phyloP scores from a whole-genome alignment of 2,329 filamentous ascomycete genomes.

The Microcyclosporella mali region DNA sequence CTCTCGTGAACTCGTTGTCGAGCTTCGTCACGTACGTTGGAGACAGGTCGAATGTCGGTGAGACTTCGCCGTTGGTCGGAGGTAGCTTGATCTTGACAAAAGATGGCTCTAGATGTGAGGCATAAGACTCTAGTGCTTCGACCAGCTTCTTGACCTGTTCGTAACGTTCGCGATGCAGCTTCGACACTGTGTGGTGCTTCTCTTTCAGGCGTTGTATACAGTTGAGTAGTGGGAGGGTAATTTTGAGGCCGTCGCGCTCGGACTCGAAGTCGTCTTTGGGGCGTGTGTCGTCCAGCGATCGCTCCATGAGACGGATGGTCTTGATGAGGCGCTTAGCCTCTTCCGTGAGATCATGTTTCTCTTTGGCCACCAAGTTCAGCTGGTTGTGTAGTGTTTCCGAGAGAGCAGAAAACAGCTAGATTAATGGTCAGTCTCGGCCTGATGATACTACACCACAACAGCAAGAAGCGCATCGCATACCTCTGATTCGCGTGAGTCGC shows the following conservation, averaged over 20 bases:
- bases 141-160: conserved; percentile 96
- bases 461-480: conserved; percentile 51
- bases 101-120: conserved; percentile 83
- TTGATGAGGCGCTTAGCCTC: conserved; percentile 81
- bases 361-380: conserved; percentile 73
- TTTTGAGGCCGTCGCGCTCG: conserved; percentile 62
- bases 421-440: conserved; percentile 1
- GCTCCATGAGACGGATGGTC: conserved; percentile 87
- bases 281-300: conserved; percentile 72
- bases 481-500: conserved; percentile 82
- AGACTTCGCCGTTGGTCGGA: conserved; percentile 70
- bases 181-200: conserved; percentile 73
- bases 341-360: conserved; percentile 86
- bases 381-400: conserved; percentile 90
- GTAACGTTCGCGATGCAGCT: conserved; percentile 81
- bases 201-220: conserved; percentile 79
- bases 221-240: conserved; percentile 75
- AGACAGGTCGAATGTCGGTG: conserved; percentile 87
- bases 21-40: conserved; percentile 78
- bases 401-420: conserved; percentile 79
- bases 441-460: background rate
- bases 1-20: conserved; percentile 83
- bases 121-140: conserved; percentile 89
- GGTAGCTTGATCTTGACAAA: conserved; percentile 83
- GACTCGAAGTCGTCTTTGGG: conserved; percentile 56